phyloP scores from a whole-genome alignment of 768 basidiomycete genomes.

The Daedaleopsis nitida region DNA sequence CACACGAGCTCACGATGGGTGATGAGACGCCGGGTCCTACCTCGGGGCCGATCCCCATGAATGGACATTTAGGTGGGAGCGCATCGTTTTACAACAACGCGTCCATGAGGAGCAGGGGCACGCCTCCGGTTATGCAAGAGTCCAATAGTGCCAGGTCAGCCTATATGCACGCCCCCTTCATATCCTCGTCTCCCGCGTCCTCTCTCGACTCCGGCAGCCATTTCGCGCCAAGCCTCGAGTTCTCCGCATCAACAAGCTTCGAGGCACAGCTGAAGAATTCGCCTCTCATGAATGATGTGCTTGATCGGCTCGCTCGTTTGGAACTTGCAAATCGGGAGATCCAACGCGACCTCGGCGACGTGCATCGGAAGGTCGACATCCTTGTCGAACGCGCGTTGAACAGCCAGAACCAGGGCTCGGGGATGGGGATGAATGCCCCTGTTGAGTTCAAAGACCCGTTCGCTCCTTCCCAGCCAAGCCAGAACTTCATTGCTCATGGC shows the following conservation, averaged over 20 bases:
- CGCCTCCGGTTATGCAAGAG: slow-evolving; percentile 48
- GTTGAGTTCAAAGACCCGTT: slow-evolving; percentile 89
- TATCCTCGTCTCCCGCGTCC: slow-evolving; percentile 76
- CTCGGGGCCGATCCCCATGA: slow-evolving; percentile 29
- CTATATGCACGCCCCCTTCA: slow-evolving; percentile 48
- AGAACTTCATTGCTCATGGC: slow-evolving; percentile 15
- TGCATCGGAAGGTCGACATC: slow-evolving; percentile 77
- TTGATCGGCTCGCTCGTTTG: slow-evolving; percentile 72
- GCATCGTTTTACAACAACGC: slow-evolving; percentile 41
- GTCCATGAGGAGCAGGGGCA: slow-evolving; percentile 42
- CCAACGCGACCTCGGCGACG: slow-evolving; percentile 70
- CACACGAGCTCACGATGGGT: slow-evolving; percentile 57
- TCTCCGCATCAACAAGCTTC: slow-evolving; percentile 44
- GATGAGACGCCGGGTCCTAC: slow-evolving; percentile 48
- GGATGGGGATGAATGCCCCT: slow-evolving; percentile 16
- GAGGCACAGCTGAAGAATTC: slow-evolving; percentile 78
- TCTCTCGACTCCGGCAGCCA: slow-evolving; percentile 77
- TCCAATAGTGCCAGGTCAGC: slow-evolving; percentile 38
- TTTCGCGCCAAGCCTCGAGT: slow-evolving; percentile 51
- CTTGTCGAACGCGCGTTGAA: slow-evolving; percentile 64
- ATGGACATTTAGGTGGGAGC: slow-evolving; percentile 29
- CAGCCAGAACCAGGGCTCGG: neutral
- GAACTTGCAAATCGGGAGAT: slow-evolving; percentile 73
- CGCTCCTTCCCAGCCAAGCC: slow-evolving; percentile 40
- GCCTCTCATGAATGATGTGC: slow-evolving; percentile 72